A percentile compares a stretch with the other conserved stretches of the same genome.
Conservation (phyloP, 495 filamentous ascomycete genomes). For the Evansstolkia leycettana region DNA sequence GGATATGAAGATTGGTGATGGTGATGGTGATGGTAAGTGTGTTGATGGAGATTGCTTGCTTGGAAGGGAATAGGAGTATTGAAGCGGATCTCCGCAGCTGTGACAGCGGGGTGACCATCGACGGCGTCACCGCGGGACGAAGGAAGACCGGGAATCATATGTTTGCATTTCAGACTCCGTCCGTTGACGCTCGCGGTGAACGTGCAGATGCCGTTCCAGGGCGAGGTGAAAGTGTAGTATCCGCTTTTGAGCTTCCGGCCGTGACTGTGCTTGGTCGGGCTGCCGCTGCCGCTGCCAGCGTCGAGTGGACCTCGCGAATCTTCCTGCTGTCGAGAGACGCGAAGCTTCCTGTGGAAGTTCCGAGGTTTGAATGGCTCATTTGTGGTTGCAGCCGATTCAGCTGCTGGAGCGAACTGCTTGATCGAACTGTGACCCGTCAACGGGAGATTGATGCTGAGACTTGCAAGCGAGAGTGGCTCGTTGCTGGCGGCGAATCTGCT, state of each 20-base stretch:
- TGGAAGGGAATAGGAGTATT: conserved; percentile 67
- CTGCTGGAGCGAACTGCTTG: background rate
- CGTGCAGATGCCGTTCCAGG: conserved; percentile 76
- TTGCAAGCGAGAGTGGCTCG: conserved; percentile 21
- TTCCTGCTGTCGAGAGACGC: conserved; percentile 18
- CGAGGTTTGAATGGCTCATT: conserved; percentile 14
- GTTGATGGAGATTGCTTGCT: conserved; percentile 22
- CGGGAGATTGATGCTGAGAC: conserved; percentile 19
- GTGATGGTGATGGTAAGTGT: conserved; percentile 12
- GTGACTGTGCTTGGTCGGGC: conserved; percentile 1
- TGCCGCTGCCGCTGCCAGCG: conserved; percentile 6
- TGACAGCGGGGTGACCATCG: conserved; percentile 25
- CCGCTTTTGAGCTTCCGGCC: conserved; percentile 31
- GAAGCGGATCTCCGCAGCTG: conserved; percentile 77
- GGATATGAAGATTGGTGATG: conserved; percentile 16
- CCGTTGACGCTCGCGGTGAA: conserved; percentile 67
- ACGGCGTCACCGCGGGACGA: background rate
- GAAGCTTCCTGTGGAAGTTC: conserved; percentile 28
- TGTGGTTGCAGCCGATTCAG: background rate
- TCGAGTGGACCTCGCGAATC: conserved; percentile 11
- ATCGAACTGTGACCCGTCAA: conserved; percentile 6
- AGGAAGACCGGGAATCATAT: conserved; percentile 34
- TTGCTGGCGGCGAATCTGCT: conserved; percentile 39
- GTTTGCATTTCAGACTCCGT: conserved; percentile 64
- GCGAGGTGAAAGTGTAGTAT: conserved; percentile 56